Evolutionary conservation across 2,329 filamentous ascomycete genomes (phyloP).

Genomic region (Davidsoniella neocaledoniae): DNA sequence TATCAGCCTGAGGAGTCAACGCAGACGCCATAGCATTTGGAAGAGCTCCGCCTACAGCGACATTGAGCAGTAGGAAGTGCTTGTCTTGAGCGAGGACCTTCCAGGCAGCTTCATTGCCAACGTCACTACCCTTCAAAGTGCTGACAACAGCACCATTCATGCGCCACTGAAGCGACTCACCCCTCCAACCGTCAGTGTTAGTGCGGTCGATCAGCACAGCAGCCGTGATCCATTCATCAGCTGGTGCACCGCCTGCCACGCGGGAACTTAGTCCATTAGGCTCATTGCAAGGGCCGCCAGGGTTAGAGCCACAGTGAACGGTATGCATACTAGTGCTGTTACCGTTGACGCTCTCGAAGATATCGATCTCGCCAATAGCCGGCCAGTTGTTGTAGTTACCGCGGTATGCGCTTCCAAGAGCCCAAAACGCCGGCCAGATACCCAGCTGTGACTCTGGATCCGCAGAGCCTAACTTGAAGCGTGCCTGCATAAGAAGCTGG

Average conservation of each 20-base stretch:
- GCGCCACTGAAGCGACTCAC: constrained; percentile 22
- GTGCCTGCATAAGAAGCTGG: constrained; percentile 23
- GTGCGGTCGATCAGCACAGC: constrained; percentile 21
- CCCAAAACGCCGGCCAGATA: constrained; percentile 33
- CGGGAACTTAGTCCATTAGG: constrained; percentile 19
- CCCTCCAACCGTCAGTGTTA: constrained; percentile 14
- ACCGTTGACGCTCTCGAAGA: constrained; percentile 28
- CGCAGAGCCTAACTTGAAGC: constrained; percentile 22
- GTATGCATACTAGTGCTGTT: constrained; percentile 20
- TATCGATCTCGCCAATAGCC: constrained; percentile 26
- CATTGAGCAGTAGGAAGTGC: constrained; percentile 24
- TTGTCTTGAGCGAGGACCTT: constrained; percentile 16
- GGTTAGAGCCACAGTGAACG: constrained; percentile 25
- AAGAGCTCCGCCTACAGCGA: constrained; percentile 25
- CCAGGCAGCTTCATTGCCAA: constrained; percentile 20
- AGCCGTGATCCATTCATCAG: constrained; percentile 21
- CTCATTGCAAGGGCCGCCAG: constrained; percentile 27
- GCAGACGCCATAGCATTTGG: constrained; percentile 20
- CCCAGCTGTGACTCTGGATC: constrained; percentile 19
- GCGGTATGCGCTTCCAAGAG: constrained; percentile 24
- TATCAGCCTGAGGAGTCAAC: constrained; percentile 20
- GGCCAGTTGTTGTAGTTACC: constrained; percentile 26
- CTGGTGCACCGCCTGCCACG: constrained; percentile 14
- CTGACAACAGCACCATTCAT: constrained; percentile 19
- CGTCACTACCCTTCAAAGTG: constrained; percentile 16